These are phyloP conservation scores for Cupressus sempervirens DNA, from an alignment of 75 land plant genomes.

Conservation along the genomic window DNA sequence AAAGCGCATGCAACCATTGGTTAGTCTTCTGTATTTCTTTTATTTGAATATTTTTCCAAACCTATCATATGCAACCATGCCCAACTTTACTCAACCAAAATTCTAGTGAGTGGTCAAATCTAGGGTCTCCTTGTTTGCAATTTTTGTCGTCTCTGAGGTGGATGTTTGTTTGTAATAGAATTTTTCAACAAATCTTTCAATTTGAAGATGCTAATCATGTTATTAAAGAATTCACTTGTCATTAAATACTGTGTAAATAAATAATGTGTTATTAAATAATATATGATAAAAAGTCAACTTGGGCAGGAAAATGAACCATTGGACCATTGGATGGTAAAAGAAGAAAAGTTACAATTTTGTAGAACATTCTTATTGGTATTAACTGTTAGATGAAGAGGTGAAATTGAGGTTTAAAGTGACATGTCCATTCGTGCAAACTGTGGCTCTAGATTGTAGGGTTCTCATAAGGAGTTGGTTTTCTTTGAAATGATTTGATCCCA, in stretches of 20 bases:
- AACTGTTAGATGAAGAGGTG: too few relatives aligned
- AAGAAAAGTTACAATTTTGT: too few relatives aligned
- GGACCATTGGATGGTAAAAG: too few relatives aligned
- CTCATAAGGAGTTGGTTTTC: too few relatives aligned
- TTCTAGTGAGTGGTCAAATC: not conserved
- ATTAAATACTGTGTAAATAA: not conserved
- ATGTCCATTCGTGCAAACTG: too few relatives aligned
- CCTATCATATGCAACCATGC: not conserved
- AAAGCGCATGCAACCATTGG: constrained; percentile 92
- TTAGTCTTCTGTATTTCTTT: constrained; percentile 23
- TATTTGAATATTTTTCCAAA: not conserved
- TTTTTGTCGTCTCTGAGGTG: not conserved
- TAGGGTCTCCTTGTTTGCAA: not conserved
- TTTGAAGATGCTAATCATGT: not conserved
- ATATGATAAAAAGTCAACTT: too few relatives aligned
- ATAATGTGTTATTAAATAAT: too few relatives aligned
- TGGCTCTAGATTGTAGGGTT: too few relatives aligned
- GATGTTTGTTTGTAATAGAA: not conserved
- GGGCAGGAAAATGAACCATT: too few relatives aligned
- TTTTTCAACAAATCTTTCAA: not conserved
- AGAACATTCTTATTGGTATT: too few relatives aligned
- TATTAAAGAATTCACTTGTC: not conserved
- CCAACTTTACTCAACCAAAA: not conserved
- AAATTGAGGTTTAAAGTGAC: too few relatives aligned
- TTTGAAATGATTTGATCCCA: too few relatives aligned